Base-by-base conservation (phyloP, 75 land plant species). In the Larix kaempferi region DNA sequence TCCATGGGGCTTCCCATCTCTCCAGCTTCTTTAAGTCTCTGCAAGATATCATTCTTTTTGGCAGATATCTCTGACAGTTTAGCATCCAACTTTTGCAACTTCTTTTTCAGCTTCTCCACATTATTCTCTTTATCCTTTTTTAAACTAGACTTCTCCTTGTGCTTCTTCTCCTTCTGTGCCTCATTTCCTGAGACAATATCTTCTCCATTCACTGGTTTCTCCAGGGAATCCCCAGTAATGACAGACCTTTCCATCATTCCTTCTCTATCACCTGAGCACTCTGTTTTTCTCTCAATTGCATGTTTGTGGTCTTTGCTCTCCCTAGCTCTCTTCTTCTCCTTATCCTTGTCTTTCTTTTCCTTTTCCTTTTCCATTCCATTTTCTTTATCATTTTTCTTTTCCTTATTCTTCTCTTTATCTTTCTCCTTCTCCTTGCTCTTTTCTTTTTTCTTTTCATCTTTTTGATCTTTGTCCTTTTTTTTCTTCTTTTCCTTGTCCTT, bases 51-150 rank as follows among this genome's bases (percentile, higher is more conserved):
- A 19, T 67, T 37, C 39, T 37, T 67, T 41, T 67, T 39, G 19
- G 29, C 71, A 67, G 33, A 33, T 67, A 67, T 67, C 39, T 67
- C 7, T 67, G 71, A 2, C 71, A 67, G 22, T 49, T 67, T 67
- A 67, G 44, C 5, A 19, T 67, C 71, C 71, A 67, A 67, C 49
- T 67, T 67, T 33, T 14, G 44, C 19, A 67, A 19, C 39, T 67
- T 67, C 21, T 67, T 16, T 41, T 19, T 67, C 21, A 67, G 44
- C 21, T 27, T 17, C 49, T 67, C 71, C 17, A 37, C 71, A 37
- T 67, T 67, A 27, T 29, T 16, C 27, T 39, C 71, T 37, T 37
- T 67, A 37, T 39, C 71, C 49, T 66, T 66, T 29, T 66, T 67
- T 44, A 44, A 44, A 35, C 39, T 67, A 19, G 35, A 21, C 22